phyloP scores from a whole-genome alignment of 148 eudicot species.

The Amaranthus cruentus region DNA sequence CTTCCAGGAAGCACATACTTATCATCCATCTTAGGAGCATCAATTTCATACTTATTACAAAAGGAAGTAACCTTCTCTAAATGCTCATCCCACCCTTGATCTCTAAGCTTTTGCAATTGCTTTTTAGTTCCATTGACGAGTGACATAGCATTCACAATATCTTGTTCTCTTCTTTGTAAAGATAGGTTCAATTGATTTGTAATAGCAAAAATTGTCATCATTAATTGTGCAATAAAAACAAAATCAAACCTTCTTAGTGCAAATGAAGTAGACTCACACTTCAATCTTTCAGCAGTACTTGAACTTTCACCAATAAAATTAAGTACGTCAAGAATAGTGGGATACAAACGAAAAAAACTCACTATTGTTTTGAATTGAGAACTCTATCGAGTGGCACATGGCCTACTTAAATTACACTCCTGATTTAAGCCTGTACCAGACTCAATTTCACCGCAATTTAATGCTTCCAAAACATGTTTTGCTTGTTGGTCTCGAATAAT shows the following conservation, averaged over 20 bases:
- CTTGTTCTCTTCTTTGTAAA: background rate
- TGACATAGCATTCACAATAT: background rate
- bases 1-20: background rate
- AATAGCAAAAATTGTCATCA: background rate
- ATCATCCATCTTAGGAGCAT: background rate
- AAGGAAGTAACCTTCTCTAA: background rate
- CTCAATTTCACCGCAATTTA: background rate
- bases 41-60: background rate
- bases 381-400: background rate
- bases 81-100: background rate
- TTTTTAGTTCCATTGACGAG: background rate
- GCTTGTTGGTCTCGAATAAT: background rate
- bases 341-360: background rate
- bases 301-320: background rate
- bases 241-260: background rate
- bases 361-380: background rate
- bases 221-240: slow-evolving; percentile 4
- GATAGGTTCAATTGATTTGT: background rate
- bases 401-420: background rate
- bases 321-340: background rate
- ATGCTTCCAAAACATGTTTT: background rate
- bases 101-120: background rate
- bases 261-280: background rate
- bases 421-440: background rate
- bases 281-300: background rate